phyloP scores from a whole-genome alignment of 805 yeast genomes.

The Candida krabiensis region DNA sequence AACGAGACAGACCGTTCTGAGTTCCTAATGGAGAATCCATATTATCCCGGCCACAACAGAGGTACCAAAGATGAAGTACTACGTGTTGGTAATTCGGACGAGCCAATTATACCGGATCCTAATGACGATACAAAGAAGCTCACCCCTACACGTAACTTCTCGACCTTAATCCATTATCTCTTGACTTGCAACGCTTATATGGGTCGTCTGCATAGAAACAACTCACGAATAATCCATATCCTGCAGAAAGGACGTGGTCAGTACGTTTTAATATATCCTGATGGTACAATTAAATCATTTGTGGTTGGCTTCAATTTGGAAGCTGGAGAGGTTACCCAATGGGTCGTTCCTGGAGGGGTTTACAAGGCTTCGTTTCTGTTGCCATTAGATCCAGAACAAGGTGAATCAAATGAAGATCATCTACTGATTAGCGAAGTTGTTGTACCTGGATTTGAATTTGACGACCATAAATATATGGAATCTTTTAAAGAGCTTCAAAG shows the following conservation, averaged over 20 bases:
- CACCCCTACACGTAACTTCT: conserved; percentile 38
- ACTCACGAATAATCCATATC: conserved; percentile 55
- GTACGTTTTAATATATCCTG: conserved; percentile 52
- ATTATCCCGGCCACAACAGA: conserved; percentile 31
- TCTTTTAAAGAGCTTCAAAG: conserved; percentile 31
- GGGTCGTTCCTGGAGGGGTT: conserved; percentile 65
- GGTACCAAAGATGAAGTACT: conserved; percentile 15
- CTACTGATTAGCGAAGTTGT: conserved; percentile 56
- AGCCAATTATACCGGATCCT: conserved; percentile 15
- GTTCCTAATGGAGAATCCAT: conserved; percentile 40
- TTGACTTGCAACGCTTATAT: conserved; percentile 50
- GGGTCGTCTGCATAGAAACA: conserved; percentile 52
- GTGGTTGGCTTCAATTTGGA: conserved; percentile 50
- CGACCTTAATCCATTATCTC: conserved; percentile 54
- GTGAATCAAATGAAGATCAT: conserved; percentile 38
- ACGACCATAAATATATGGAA: conserved; percentile 48
- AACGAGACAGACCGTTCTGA: conserved; percentile 57
- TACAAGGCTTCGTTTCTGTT: conserved; percentile 55
- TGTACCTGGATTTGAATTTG: conserved; percentile 61
- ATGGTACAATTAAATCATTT: conserved; percentile 49
- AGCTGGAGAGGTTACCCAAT: conserved; percentile 52
- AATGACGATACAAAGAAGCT: conserved; percentile 17
- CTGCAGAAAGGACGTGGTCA: conserved; percentile 57
- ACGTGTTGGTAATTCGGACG: conserved; percentile 13
- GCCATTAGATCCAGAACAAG: conserved; percentile 32